phyloP scores from a whole-genome alignment of 208 protist genomes.

The Leptomonas seymouri region DNA sequence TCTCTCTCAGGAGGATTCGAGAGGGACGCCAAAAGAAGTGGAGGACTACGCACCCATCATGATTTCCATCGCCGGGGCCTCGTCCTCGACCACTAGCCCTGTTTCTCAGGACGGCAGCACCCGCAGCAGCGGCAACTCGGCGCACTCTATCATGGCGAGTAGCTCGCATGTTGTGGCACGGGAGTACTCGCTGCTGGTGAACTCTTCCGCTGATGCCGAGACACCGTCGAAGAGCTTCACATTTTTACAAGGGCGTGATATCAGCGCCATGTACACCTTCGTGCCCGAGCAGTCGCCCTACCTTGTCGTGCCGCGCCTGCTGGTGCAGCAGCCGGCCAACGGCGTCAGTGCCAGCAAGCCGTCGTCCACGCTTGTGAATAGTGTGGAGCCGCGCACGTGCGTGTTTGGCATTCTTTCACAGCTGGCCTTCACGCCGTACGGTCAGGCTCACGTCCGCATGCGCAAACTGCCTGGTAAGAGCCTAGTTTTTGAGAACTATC shows the following conservation, averaged over 20 bases:
- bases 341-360: conserved; percentile 14
- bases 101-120: conserved; percentile 18
- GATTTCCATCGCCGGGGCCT: conserved; percentile 42
- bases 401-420: conserved; percentile 56
- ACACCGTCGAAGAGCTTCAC: conserved; percentile 37
- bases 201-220: conserved; percentile 45
- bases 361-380: conserved; percentile 4
- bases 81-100: conserved; percentile 13
- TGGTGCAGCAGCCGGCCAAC: conserved; percentile 19
- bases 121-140: conserved; percentile 26
- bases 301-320: conserved; percentile 48
- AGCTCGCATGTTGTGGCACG: conserved; percentile 20
- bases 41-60: conserved; percentile 60
- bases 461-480: conserved; percentile 34
- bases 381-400: conserved; percentile 21
- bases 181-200: conserved; percentile 34
- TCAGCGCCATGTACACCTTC: conserved; percentile 60
- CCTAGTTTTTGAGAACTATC: conserved; percentile 62
- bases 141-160: conserved; percentile 19
- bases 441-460: conserved; percentile 48
- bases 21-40: conserved; percentile 31
- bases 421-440: conserved; percentile 36
- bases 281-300: conserved; percentile 55
- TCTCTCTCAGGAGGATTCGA: conserved; percentile 55
- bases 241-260: conserved; percentile 54